Conservation (phyloP, 345 rosid genomes). For the Euphorbia lathyris region DNA sequence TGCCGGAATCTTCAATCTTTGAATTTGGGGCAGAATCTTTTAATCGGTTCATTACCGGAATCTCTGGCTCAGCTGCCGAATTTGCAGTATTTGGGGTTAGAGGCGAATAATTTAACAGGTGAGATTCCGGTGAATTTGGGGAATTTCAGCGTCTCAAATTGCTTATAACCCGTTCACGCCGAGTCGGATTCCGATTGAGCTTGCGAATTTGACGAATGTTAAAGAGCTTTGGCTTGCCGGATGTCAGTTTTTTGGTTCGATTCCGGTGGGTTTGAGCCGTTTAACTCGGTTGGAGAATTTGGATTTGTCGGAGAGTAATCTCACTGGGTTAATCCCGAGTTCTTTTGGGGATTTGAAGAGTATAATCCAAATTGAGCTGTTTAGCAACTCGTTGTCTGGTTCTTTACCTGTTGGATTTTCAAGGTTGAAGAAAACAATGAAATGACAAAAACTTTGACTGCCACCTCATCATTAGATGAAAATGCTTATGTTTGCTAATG, state of each 20-base stretch:
- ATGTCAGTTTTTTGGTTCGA: constrained; percentile 50
- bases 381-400: constrained; percentile 65
- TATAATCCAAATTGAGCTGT: constrained; percentile 65
- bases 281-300: constrained; percentile 42
- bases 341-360: constrained; percentile 46
- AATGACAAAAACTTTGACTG: no score
- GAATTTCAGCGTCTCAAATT: constrained; percentile 53
- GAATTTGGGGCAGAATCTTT: constrained; percentile 38
- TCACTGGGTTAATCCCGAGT: constrained; percentile 65
- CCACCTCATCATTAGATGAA: no score
- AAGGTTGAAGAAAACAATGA: no score
- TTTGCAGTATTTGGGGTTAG: constrained; percentile 39
- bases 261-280: constrained; percentile 43
- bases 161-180: constrained; percentile 62
- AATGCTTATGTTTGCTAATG: no score
- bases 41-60: constrained; percentile 56
- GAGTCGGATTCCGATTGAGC: constrained; percentile 42
- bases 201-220: constrained; percentile 55
- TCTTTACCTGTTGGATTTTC: constrained; percentile 47
- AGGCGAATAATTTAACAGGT: constrained; percentile 61
- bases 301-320: constrained; percentile 50
- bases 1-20: constrained; percentile 50
- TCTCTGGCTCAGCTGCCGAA: constrained; percentile 48
- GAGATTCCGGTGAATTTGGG: constrained; percentile 38
- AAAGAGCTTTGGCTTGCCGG: constrained; percentile 55